phyloP scores from a whole-genome alignment of 805 yeast genomes.

The Sugiyamaella smithiae region DNA sequence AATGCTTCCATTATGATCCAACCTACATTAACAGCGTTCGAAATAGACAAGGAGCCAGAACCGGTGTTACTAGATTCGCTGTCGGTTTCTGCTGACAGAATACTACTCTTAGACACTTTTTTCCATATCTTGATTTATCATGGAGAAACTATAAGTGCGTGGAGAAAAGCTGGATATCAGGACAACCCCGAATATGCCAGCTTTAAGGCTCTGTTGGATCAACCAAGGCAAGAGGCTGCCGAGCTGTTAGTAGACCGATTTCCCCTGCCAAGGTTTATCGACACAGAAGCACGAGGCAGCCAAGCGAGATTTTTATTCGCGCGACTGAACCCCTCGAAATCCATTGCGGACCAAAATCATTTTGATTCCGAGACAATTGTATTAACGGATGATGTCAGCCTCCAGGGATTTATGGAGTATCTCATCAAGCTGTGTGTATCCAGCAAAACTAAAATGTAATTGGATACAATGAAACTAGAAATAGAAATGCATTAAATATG shows the following conservation, averaged over 20 bases:
- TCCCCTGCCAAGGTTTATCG: slow-evolving; percentile 93
- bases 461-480: not conserved
- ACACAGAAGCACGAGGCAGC: slow-evolving; percentile 93
- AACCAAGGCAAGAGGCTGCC: slow-evolving; percentile 86
- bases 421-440: slow-evolving; percentile 77
- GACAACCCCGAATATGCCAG: slow-evolving; percentile 81
- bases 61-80: slow-evolving; percentile 88
- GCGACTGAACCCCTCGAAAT: slow-evolving; percentile 83
- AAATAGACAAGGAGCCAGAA: slow-evolving; percentile 67
- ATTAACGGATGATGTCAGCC: slow-evolving; percentile 87
- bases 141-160: slow-evolving; percentile 86
- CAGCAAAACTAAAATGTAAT: slow-evolving; percentile 11
- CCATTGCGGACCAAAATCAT: slow-evolving; percentile 49
- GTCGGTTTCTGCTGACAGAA: slow-evolving; percentile 79
- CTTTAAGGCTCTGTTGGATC: slow-evolving; percentile 75
- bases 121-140: slow-evolving; percentile 91
- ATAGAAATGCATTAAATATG: not conserved
- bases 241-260: slow-evolving; percentile 83
- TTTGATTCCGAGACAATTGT: slow-evolving; percentile 56
- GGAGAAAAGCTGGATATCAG: slow-evolving; percentile 91
- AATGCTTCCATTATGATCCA: slow-evolving; percentile 95
- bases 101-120: slow-evolving; percentile 83
- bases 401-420: slow-evolving; percentile 89
- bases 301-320: slow-evolving; percentile 93
- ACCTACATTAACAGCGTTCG: slow-evolving; percentile 83